Percentiles rank a stretch among this genome's conserved stretches.
Conservation (phyloP, 2,329 filamentous ascomycete genomes). For the Nectriaceae sp. region DNA sequence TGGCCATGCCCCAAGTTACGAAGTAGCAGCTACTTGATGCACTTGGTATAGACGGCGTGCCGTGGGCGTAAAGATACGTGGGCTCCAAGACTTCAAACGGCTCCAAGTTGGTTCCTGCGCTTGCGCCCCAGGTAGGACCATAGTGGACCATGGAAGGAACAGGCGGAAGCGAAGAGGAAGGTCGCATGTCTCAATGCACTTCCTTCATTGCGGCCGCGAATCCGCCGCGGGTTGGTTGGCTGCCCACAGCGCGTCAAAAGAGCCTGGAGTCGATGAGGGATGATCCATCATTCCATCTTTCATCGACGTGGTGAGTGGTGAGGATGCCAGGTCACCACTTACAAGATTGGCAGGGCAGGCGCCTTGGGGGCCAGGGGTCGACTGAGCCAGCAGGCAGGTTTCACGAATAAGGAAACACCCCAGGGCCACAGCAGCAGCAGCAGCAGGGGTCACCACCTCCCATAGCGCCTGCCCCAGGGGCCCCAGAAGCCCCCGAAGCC, state of each 20-base stretch:
- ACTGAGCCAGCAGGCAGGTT: neutral
- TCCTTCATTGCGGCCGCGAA: neutral
- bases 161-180: neutral
- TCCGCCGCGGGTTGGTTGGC: neutral
- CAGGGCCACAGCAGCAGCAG: no score
- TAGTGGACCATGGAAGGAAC: neutral
- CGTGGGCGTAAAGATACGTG: neutral
- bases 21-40: neutral
- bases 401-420: neutral
- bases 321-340: neutral
- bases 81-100: neutral
- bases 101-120: neutral
- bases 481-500: no score
- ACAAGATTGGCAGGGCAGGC: neutral
- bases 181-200: neutral
- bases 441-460: no score
- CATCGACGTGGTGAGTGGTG: neutral
- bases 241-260: neutral
- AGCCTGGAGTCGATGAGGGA: neutral
- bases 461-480: neutral
- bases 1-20: slow-evolving; percentile 3
- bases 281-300: neutral
- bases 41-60: neutral
- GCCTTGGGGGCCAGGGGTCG: neutral
- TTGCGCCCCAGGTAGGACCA: neutral